Evolutionary conservation across 495 filamentous ascomycete species (phyloP).

Genomic region (Hypoxylon lienhwacheense): DNA sequence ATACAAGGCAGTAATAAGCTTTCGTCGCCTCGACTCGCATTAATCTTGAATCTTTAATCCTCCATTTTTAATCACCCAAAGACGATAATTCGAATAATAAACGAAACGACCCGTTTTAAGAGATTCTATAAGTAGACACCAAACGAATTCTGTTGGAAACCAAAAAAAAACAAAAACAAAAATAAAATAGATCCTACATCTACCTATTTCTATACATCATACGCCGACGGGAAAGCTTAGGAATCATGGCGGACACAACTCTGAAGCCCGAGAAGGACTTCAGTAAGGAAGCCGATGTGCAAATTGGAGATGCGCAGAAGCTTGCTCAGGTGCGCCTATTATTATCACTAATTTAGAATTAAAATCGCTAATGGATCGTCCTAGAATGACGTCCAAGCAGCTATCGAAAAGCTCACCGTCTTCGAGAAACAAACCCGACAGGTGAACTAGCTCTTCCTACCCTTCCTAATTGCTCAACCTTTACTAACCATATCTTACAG

Average conservation of each 20-base stretch:
- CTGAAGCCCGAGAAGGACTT: conserved; percentile 70
- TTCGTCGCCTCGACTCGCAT: conserved; percentile 26
- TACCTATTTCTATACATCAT: not conserved
- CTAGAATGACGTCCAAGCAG: conserved; percentile 76
- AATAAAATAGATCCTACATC: no score
- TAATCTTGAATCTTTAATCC: conserved; percentile 2
- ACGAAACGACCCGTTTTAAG: no score
- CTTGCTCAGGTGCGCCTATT: conserved; percentile 71
- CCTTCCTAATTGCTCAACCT: conserved; percentile 15
- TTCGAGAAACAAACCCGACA: conserved; percentile 97
- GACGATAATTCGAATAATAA: no score
- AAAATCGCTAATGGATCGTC: conserved; percentile 13
- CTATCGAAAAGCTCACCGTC: conserved; percentile 86
- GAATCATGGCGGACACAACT: conserved; percentile 51
- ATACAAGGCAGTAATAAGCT: conserved; percentile 30
- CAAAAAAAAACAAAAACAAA: no score
- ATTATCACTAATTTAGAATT: conserved; percentile 3
- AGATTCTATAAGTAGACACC: conserved; percentile 4
- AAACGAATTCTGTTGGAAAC: not conserved
- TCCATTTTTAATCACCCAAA: conserved; percentile 3
- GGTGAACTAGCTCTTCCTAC: conserved; percentile 50
- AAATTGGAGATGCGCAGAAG: conserved; percentile 83
- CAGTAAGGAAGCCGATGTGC: conserved; percentile 88
- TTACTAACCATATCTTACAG: conserved; percentile 48
- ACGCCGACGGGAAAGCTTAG: not conserved